phyloP scores from a whole-genome alignment of 305 asterid species.

The Striga hermonthica region DNA sequence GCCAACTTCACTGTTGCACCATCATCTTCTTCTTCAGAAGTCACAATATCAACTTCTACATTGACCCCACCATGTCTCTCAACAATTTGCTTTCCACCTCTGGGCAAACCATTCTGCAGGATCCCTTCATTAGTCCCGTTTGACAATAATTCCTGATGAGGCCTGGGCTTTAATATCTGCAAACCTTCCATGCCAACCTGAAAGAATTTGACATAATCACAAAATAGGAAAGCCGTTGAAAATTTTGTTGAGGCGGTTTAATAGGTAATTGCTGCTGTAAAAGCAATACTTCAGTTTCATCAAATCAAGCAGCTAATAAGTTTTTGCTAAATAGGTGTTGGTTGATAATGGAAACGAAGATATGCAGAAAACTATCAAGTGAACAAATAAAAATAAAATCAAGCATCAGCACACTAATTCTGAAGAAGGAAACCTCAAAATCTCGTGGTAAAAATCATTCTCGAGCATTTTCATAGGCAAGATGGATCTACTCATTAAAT shows the following conservation, averaged over 20 bases:
- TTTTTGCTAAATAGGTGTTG: conserved; percentile 14
- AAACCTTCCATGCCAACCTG: conserved; percentile 92
- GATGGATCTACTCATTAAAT: too few relatives aligned
- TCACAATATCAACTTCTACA: conserved; percentile 66
- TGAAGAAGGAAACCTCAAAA: conserved; percentile 22
- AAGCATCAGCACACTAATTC: conserved; percentile 25
- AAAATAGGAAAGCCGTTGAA: conserved; percentile 17
- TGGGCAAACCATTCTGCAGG: conserved; percentile 44
- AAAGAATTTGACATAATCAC: conserved; percentile 30
- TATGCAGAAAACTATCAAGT: neutral
- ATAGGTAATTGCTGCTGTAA: conserved; percentile 10
- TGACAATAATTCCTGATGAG: conserved; percentile 36
- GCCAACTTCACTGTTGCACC: conserved; percentile 55
- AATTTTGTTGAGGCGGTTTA: conserved; percentile 19
- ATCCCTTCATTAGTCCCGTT: conserved; percentile 43
- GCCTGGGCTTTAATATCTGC: conserved; percentile 76
- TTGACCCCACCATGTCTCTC: conserved; percentile 57
- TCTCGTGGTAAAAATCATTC: conserved; percentile 22
- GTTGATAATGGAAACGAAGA: conserved; percentile 1
- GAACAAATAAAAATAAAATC: conserved; percentile 10
- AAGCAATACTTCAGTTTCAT: conserved; percentile 14
- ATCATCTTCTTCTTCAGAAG: conserved; percentile 43
- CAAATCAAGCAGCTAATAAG: conserved; percentile 27
- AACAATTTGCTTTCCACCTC: conserved; percentile 44
- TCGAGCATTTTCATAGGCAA: conserved; percentile 2